Conservation (phyloP, 768 basidiomycete genomes). For the Russula virescens region DNA sequence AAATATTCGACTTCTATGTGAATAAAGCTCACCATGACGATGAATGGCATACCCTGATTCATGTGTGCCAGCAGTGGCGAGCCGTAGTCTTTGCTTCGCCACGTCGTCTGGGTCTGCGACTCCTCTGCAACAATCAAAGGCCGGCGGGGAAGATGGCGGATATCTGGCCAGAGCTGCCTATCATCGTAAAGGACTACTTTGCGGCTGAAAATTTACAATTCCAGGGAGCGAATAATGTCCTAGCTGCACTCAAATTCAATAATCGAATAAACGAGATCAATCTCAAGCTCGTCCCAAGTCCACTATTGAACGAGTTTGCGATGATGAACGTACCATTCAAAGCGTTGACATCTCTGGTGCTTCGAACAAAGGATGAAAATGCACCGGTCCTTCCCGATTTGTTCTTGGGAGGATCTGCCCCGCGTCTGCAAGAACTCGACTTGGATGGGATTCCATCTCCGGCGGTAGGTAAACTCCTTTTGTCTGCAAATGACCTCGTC, state of each 20-base stretch:
- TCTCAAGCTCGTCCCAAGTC: no score
- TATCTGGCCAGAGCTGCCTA: neutral
- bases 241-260: no score
- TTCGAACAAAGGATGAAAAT: neutral
- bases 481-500: neutral
- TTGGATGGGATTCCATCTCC: neutral
- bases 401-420: neutral
- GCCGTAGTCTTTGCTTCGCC: neutral
- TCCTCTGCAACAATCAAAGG: neutral
- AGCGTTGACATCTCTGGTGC: no score
- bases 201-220: no score
- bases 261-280: no score
- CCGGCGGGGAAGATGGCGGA: constrained; percentile 1
- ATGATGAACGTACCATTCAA: neutral
- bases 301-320: no score
- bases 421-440: neutral
- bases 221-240: no score
- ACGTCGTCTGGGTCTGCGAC: constrained; percentile 3
- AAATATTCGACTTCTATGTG: constrained; percentile 6
- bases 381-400: neutral
- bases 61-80: constrained; percentile 5
- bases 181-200: neutral
- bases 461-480: neutral
- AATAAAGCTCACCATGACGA: neutral
- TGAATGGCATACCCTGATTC: neutral